phyloP scores from a whole-genome alignment of 2,329 filamentous ascomycete species.

The Sporothrix brunneoviolacea region DNA sequence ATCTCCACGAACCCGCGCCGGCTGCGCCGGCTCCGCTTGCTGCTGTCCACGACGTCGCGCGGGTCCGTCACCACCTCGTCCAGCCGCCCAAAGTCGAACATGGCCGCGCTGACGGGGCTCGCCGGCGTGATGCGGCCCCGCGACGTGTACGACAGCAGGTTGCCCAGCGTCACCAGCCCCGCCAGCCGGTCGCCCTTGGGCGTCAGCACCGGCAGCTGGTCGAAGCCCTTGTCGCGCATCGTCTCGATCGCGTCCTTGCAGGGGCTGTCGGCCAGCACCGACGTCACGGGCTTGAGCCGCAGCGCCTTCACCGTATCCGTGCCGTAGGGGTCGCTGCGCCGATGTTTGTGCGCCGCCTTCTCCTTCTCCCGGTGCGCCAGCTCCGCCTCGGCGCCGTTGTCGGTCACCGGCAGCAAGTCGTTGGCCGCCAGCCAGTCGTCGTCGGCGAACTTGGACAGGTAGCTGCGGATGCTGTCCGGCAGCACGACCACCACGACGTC shows the following conservation, averaged over 20 bases:
- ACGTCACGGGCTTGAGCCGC: constrained; percentile 88
- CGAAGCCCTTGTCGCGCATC: constrained; percentile 97
- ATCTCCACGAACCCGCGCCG: constrained; percentile 85
- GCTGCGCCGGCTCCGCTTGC: constrained; percentile 25
- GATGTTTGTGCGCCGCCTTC: constrained; percentile 29
- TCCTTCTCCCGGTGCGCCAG: constrained; percentile 26
- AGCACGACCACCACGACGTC: constrained; percentile 87
- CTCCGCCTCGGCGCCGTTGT: constrained; percentile 42
- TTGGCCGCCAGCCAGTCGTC: constrained; percentile 99
- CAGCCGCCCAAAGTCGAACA: constrained; percentile 91
- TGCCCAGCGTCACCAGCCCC: constrained; percentile 89
- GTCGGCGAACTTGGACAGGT: constrained; percentile 96
- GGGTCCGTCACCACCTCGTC: constrained; percentile 89
- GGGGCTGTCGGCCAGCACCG: constrained; percentile 61
- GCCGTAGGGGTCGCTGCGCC: constrained; percentile 60
- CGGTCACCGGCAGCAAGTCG: constrained; percentile 64
- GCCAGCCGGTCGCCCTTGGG: constrained; percentile 66
- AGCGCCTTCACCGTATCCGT: constrained; percentile 75
- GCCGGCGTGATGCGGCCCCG: constrained; percentile 69
- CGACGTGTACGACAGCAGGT: constrained; percentile 85
- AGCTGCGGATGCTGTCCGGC: constrained; percentile 94
- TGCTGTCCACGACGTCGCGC: constrained; percentile 46
- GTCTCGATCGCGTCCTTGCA: constrained; percentile 91
- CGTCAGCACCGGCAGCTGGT: constrained; percentile 86
- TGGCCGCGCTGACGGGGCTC: constrained; percentile 75